A percentile compares a stretch with the other conserved stretches of the same genome.
Conservation (phyloP, 495 filamentous ascomycete genomes). For the Neurospora tetrasperma region DNA sequence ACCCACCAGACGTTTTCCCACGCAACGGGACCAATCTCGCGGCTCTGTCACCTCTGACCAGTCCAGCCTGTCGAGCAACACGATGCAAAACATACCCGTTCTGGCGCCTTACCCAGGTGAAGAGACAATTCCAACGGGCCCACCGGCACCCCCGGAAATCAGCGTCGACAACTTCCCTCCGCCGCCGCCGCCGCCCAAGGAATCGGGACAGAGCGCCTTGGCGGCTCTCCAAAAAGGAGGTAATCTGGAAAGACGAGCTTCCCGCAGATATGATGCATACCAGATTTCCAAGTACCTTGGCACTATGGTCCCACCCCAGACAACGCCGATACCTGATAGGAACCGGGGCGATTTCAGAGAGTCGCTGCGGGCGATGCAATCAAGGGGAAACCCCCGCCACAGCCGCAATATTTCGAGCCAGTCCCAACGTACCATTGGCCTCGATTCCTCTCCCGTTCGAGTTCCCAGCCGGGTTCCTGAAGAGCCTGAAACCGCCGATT, state of each 20-base stretch:
- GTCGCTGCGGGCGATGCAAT: slow-evolving; percentile 83
- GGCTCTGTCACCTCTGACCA: slow-evolving; percentile 35
- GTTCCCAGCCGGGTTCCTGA: slow-evolving; percentile 58
- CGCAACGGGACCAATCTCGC: slow-evolving; percentile 36
- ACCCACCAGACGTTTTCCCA: slow-evolving; percentile 28
- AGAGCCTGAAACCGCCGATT: slow-evolving; percentile 38
- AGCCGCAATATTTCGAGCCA: slow-evolving; percentile 41
- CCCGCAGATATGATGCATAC: slow-evolving; percentile 85
- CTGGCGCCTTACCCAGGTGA: slow-evolving; percentile 54
- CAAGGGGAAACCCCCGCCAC: slow-evolving; percentile 58
- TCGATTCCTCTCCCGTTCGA: slow-evolving; percentile 53
- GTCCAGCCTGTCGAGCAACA: slow-evolving; percentile 55
- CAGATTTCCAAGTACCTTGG: slow-evolving; percentile 92
- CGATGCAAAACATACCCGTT: slow-evolving; percentile 58
- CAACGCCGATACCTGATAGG: slow-evolving; percentile 78
- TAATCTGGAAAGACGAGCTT: slow-evolving; percentile 86
- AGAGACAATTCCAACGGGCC: slow-evolving; percentile 35
- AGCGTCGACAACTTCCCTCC: slow-evolving; percentile 48
- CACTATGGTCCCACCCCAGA: slow-evolving; percentile 63
- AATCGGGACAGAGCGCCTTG: slow-evolving; percentile 80
- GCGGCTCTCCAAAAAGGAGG: slow-evolving; percentile 84
- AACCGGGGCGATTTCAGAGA: slow-evolving; percentile 74
- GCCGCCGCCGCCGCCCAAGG: slow-evolving; percentile 66
- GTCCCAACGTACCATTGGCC: slow-evolving; percentile 20
- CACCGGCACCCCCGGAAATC: slow-evolving; percentile 27